Conservation (phyloP, 257 asterid species). For the Nicotiana noctiflora region DNA sequence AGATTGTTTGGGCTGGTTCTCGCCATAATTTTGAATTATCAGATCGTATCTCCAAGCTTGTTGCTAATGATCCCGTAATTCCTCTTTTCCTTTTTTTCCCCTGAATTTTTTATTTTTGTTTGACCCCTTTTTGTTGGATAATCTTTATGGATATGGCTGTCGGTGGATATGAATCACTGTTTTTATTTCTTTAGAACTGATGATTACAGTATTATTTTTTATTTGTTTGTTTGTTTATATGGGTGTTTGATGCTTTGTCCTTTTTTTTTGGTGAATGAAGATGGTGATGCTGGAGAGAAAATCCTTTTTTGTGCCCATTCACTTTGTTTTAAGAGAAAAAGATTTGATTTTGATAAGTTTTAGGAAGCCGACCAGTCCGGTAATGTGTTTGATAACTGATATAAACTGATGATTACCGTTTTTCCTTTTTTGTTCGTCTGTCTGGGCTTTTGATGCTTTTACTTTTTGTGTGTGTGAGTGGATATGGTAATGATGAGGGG, state of each 20-base stretch:
- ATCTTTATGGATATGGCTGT: neutral
- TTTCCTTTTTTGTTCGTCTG: neutral
- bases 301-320: neutral
- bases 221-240: neutral
- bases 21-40: constrained; percentile 52
- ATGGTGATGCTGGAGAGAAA: neutral
- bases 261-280: neutral
- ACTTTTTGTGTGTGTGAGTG: neutral
- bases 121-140: neutral
- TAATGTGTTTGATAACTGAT: neutral
- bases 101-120: neutral
- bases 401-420: neutral
- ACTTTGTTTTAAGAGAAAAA: neutral
- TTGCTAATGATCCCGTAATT: constrained; percentile 81
- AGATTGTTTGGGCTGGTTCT: constrained; percentile 96
- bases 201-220: neutral
- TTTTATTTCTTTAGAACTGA: neutral
- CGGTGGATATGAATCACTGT: neutral
- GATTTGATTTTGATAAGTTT: neutral
- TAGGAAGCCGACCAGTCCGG: neutral
- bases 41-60: constrained; percentile 94
- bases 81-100: neutral
- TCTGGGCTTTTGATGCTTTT: neutral
- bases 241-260: neutral
- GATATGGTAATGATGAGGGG: neutral